phyloP scores from a whole-genome alignment of 1,284 basidiomycete species.

The Xerocomus amazonicus region DNA sequence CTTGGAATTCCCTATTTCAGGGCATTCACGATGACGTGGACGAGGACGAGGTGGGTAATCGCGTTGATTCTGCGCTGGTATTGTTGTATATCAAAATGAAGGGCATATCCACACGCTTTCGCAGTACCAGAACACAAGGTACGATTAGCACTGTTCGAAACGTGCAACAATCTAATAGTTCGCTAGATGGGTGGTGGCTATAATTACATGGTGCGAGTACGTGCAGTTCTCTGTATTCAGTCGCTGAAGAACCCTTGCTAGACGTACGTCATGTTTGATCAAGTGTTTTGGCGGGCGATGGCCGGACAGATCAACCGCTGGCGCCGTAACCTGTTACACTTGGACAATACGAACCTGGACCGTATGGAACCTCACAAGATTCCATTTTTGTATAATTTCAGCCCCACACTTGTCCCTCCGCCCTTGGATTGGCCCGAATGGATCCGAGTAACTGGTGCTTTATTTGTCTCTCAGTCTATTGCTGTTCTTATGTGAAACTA shows the following conservation, averaged over 20 bases:
- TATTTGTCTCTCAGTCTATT: constrained; percentile 1
- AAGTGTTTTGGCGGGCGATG: constrained; percentile 96
- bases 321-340: constrained; percentile 75
- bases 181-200: constrained; percentile 88
- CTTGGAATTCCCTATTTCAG: constrained; percentile 90
- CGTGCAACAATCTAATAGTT: constrained; percentile 16
- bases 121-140: constrained; percentile 91
- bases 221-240: background rate
- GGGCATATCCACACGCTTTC: constrained; percentile 97
- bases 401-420: constrained; percentile 81
- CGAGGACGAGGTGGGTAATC: constrained; percentile 57
- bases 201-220: constrained; percentile 86
- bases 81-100: constrained; percentile 25
- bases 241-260: constrained; percentile 27
- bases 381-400: constrained; percentile 98
- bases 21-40: constrained; percentile 88
- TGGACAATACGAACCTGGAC: constrained; percentile 83
- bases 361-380: constrained; percentile 95
- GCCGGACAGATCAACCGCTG: constrained; percentile 94
- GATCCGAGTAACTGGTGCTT: constrained; percentile 87
- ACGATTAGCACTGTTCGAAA: constrained; percentile 14
- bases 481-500: constrained; percentile 28
- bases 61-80: background rate
- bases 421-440: constrained; percentile 98
- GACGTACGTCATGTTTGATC: constrained; percentile 93